Percentiles rank a stretch among this genome's conserved stretches.
These are phyloP conservation scores for Cladosporium sp. DNA, from an alignment of 2,329 filamentous ascomycete species.

Conservation along the genomic window DNA sequence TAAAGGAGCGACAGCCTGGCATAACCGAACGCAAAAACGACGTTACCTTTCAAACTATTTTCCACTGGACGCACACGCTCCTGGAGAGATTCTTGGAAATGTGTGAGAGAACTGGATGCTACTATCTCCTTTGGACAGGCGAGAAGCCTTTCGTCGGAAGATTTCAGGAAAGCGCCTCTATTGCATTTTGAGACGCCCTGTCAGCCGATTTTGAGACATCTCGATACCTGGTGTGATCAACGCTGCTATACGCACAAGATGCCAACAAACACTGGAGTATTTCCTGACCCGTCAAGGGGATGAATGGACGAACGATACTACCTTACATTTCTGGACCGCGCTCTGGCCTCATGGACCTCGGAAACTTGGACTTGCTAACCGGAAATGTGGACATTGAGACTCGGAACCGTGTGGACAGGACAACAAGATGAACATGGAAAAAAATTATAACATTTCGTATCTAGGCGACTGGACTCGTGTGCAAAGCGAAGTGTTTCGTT, in stretches of 20 bases:
- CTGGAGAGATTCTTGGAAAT: too few relatives aligned
- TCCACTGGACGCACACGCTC: too few relatives aligned
- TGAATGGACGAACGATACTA: not conserved
- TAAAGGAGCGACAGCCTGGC: too few relatives aligned
- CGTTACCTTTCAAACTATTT: too few relatives aligned
- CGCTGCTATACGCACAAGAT: not conserved
- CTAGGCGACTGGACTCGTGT: not conserved
- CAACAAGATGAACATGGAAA: not conserved
- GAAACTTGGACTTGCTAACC: not conserved
- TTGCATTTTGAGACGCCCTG: too few relatives aligned
- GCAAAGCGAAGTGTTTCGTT: conserved; percentile 5
- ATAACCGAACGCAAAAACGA: too few relatives aligned
- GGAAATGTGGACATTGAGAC: not conserved
- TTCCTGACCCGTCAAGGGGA: not conserved
- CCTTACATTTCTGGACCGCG: not conserved
- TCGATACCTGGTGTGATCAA: too few relatives aligned
- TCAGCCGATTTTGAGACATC: too few relatives aligned
- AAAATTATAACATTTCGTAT: conserved; percentile 12
- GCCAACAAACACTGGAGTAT: not conserved
- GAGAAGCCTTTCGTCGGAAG: too few relatives aligned
- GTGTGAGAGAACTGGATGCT: too few relatives aligned
- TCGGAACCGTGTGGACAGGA: not conserved
- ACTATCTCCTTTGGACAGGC: too few relatives aligned
- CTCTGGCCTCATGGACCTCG: not conserved
- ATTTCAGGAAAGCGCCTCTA: too few relatives aligned